Base-by-base conservation (phyloP, 2,329 filamentous ascomycete species). In the Truncatella angustata region DNA sequence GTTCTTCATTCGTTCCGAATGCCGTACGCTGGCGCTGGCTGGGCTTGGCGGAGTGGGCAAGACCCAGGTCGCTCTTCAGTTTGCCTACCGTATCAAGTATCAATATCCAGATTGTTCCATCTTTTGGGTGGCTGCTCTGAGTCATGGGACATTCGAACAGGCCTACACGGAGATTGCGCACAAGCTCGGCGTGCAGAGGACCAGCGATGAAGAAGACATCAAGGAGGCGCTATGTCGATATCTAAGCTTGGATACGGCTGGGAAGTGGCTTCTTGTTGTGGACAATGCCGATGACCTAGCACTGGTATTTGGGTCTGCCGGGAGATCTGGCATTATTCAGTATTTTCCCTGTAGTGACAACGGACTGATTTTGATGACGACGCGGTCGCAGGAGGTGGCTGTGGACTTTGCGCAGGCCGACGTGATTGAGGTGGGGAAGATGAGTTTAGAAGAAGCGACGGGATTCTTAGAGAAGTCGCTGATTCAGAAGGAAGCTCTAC, bases 211-310 rank as follows among this genome's bases (percentile, higher is more conserved):
- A 54, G 69, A 72, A 43, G 85, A 88, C 55, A 60, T 84, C 34
- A 78, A 80, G 49, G 81, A 85, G 58, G 76, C 82, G 68, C 83
- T 88, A 59, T 73, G 80, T 11, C 43, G 48, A 3, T 56, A 67
- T 18, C 58, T 73, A 0, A 61, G 54, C 36, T 65, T 60, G 0
- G 55, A 61, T 26, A 4, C 24, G 2, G n/a, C 24, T 4, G 30
- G 44, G 11, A 42, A 42, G 11, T 26, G 35, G 32, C 11, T 45
- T 6, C 20, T 52, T 7, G 36, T 48, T 3, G 42, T 23, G 0
- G 34, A 52, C 14, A 39, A 52, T n/a, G 42, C 34, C 3, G 42
- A 40, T 14, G 42, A 47, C 4, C 32, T 16, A 4, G 24, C 34
- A 1, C 5, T 40, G 3, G 23, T 50, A 5, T 16, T 49, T 2